Evolutionary conservation across 1,139 yeast species (phyloP).

Genomic region (Taiozyma onychis): DNA sequence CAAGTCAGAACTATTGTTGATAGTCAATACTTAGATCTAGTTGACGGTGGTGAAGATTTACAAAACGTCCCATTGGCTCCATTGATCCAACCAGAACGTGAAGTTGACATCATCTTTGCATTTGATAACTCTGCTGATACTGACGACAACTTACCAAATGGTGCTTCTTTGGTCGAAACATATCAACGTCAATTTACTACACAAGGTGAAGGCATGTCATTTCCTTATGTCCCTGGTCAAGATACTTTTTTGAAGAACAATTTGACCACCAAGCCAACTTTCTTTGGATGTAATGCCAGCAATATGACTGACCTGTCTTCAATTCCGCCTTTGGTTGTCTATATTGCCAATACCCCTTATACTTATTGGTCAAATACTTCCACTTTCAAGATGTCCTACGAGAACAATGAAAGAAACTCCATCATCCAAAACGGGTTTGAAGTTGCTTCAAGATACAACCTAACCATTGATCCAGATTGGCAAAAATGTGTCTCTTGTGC

Average conservation of each 20-base stretch:
- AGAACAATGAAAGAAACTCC: constrained; percentile 48
- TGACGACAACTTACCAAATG: constrained; percentile 65
- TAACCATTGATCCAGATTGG: constrained; percentile 71
- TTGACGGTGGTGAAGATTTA: constrained; percentile 87
- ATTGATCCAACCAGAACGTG: constrained; percentile 61
- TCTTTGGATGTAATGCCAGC: constrained; percentile 78
- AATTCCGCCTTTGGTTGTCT: constrained; percentile 71
- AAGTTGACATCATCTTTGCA: constrained; percentile 76
- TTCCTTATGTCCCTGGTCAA: constrained; percentile 84
- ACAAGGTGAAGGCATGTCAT: constrained; percentile 60
- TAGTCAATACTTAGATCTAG: constrained; percentile 49
- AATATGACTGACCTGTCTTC: constrained; percentile 52
- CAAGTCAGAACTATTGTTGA: constrained; percentile 35
- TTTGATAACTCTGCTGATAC: constrained; percentile 87
- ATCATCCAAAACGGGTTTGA: constrained; percentile 81
- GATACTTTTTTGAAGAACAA: constrained; percentile 57
- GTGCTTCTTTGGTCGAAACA: constrained; percentile 59
- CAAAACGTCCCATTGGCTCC: constrained; percentile 81
- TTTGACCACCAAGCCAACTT: constrained; percentile 58
- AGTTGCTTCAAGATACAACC: constrained; percentile 63
- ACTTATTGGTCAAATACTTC: constrained; percentile 64
- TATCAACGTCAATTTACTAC: constrained; percentile 63
- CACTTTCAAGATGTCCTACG: constrained; percentile 63
- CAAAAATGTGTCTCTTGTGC: constrained; percentile 86
- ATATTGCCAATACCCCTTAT: constrained; percentile 74